Base-by-base conservation (phyloP, 202 grass and related monocot species). In the Dendrocalamus latiflorus region DNA sequence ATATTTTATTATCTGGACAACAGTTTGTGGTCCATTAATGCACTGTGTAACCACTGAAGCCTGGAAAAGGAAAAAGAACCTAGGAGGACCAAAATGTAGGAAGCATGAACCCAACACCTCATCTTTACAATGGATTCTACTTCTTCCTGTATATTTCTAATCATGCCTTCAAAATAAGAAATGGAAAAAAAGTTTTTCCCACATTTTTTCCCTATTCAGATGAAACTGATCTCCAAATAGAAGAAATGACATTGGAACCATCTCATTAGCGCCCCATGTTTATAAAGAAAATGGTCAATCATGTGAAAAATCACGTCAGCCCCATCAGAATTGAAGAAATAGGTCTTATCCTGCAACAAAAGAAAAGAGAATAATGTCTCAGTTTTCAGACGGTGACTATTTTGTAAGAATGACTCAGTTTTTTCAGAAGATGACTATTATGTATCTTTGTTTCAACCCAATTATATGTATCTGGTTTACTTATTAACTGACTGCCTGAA, bases 271-370 rank as follows among this genome's bases (percentile, higher is more conserved):
- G 15, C 59, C 74, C 5, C 70, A 30, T 76, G 50, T 80, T 87
- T 95, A 43, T 87, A 74, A 77, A 92, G 28, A 79, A 94, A 99
- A 82, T 93, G 77, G 62, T 99, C 96, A 4, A 99, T 83, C 93
- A 95, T 99, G 89, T 95, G 96, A 85, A 82, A 84, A 60, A 99
- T 93, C 89, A 95, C 93, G 39, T 95, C 96, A 17, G 96, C 85
- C 6, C 96, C 96, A 58, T 91, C 91, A 17, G 96, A 99, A 53
- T 95, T 85, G 49, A 92, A 70, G 54, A 90, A 83, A 88, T 92
- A 92, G 28, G 89, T 90, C 62, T 95, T 99, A 33, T 95, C 96
- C 96, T 99, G 93, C 56, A 74, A 38, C 8, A 28, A 2, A 74
- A 65, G 30, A 33, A 79, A 84, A 62, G 4, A 39, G 44, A 68